These are phyloP conservation scores for Exophiala mesophila DNA, from an alignment of 2,329 filamentous ascomycete species.

Conservation along the genomic window DNA sequence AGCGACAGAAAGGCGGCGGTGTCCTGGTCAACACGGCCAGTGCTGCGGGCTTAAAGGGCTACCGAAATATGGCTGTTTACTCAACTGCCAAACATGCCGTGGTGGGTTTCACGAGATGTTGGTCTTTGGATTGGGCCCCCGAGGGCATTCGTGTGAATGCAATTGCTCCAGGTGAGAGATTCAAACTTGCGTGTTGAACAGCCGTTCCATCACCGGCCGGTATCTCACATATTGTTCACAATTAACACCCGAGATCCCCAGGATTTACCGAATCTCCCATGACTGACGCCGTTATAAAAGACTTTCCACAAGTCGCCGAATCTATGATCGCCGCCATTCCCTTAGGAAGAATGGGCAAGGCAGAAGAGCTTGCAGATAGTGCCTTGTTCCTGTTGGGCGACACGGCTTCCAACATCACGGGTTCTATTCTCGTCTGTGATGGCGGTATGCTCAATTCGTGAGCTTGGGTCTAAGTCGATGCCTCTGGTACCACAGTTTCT, in stretches of 20 bases:
- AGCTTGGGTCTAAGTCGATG: conserved; percentile 5
- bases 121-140: conserved; percentile 17
- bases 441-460: conserved; percentile 19
- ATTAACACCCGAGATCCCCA: conserved; percentile 4
- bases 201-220: not conserved
- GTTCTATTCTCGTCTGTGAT: conserved; percentile 22
- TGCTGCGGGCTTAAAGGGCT: conserved; percentile 33
- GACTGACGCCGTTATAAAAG: conserved; percentile 3
- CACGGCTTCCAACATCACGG: conserved; percentile 44
- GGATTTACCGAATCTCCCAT: conserved; percentile 7
- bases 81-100: conserved; percentile 40
- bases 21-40: conserved; percentile 39
- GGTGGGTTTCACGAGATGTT: conserved; percentile 34
- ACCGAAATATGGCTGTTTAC: conserved; percentile 39
- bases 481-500: conserved; percentile 4
- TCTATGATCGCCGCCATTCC: conserved; percentile 2
- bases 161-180: conserved; percentile 9
- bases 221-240: conserved; percentile 1
- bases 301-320: conserved; percentile 8
- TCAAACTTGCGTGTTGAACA: not conserved
- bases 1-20: conserved; percentile 9
- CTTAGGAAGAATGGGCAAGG: conserved; percentile 11
- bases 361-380: conserved; percentile 10
- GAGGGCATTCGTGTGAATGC: conserved; percentile 12
- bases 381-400: conserved; percentile 26